Evolutionary conservation across 2,329 filamentous ascomycete genomes (phyloP), one percentile per base, ranked within the genome.

Genomic region (Diaporthe vaccinii): DNA sequence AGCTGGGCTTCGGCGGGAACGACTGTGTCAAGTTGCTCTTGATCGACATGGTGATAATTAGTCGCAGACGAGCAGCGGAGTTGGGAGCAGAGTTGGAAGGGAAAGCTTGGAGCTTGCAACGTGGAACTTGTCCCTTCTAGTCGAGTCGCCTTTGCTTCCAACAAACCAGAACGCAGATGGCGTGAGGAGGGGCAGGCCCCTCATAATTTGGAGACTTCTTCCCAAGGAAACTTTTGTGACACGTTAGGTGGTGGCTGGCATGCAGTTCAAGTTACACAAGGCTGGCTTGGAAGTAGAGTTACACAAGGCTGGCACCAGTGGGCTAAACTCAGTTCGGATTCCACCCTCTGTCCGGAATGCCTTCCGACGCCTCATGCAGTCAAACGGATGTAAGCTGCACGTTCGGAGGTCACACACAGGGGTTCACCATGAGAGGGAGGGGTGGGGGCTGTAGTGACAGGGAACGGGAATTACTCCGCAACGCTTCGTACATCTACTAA

Each of bases 1-100:
- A 70, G 4, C 12, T 25, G 12, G 74, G 74, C 36, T 49, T 62
- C 22, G 59, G 59, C 1, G 70, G 69, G n/a, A 73, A 75, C 46
- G 68, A 25, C 20, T 75, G 73, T 0, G 72, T 46, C 36, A 44
- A 58, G 17, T 46, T 34, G 3, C 65, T 51, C 65, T 53, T 69
- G 22, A 17, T 55, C 20, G 49, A n/a, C 49, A 51, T 51, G 49
- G 20, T 51, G 49, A 51, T n/a, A 10, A 10, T 14, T 51, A 51
- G 7, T 51, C 49, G 41, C 14, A 20, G 41, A 20, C 4, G 25
- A 51, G 3, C 9, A 22, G 20, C 49, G 49, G 22, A 51, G 4
- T 2, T 51, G 49, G 20, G 22, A n/a, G 49, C 49, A 51, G 9
- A n/a, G 20, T n/a, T 51, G 20, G 22, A 51, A 17, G n/a, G 49